phyloP scores from a whole-genome alignment of 2,329 filamentous ascomycete genomes.

The Sordariomycetes sp. region DNA sequence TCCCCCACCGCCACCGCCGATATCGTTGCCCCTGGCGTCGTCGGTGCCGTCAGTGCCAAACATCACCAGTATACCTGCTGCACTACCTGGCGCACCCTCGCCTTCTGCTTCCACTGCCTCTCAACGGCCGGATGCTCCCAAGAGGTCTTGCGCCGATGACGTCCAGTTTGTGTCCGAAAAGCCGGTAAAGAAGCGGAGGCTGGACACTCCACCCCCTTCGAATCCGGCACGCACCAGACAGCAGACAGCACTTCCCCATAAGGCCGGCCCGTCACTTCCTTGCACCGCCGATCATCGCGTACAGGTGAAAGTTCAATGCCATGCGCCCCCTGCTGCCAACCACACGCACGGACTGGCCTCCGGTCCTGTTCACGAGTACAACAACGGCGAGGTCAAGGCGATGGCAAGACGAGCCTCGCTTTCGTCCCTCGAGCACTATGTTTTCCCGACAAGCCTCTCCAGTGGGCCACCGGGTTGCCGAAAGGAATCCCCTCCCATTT shows the following conservation, averaged over 20 bases:
- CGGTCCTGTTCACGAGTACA: not conserved
- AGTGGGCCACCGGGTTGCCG: constrained; percentile 9
- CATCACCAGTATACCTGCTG: not conserved
- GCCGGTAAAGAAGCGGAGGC: constrained; percentile 22
- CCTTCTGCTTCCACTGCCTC: not conserved
- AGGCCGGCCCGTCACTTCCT: not conserved
- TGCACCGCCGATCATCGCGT: not conserved
- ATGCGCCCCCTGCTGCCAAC: not conserved
- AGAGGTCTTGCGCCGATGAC: constrained; percentile 21
- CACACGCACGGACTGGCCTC: not conserved
- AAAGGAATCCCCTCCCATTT: constrained; percentile 18
- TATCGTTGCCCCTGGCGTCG: not conserved
- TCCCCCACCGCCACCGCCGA: not conserved
- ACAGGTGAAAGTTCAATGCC: not conserved
- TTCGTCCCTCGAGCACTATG: constrained; percentile 15
- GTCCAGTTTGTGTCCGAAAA: constrained; percentile 29
- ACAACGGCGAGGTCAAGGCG: not conserved
- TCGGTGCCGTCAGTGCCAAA: not conserved
- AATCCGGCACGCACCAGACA: not conserved
- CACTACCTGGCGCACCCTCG: not conserved
- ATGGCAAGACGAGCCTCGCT: not conserved
- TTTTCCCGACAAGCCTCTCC: constrained; percentile 11
- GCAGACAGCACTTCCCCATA: not conserved
- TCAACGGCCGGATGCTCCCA: not conserved
- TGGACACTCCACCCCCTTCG: not conserved